phyloP scores from a whole-genome alignment of 2,329 filamentous ascomycete genomes.

The Epichloe bromicola region DNA sequence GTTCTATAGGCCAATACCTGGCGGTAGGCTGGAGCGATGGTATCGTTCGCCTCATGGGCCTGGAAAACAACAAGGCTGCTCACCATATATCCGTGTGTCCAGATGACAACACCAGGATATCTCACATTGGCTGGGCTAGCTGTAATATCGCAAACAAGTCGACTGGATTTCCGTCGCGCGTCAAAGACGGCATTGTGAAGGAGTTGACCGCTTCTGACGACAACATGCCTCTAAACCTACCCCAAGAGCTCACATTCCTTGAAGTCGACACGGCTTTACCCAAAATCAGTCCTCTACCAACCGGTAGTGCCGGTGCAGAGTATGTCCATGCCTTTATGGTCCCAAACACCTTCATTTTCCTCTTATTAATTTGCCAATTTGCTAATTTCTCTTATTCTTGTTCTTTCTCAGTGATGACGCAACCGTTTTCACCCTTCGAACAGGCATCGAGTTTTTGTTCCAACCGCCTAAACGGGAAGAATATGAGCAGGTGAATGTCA shows the following conservation, averaged over 20 bases:
- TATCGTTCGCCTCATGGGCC: constrained; percentile 59
- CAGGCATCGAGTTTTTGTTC: constrained; percentile 58
- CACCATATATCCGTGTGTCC: constrained; percentile 52
- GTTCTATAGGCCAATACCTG: constrained; percentile 52
- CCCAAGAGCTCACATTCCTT: constrained; percentile 57
- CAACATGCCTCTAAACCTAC: constrained; percentile 38
- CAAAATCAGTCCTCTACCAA: constrained; percentile 58
- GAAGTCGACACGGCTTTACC: constrained; percentile 67
- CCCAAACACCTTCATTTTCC: background rate
- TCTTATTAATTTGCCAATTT: constrained; percentile 6
- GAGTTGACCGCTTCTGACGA: constrained; percentile 6
- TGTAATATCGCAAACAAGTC: constrained; percentile 26
- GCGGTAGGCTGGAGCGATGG: constrained; percentile 79
- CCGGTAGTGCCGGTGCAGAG: constrained; percentile 47
- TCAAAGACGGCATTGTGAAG: constrained; percentile 7
- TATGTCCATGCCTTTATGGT: constrained; percentile 24
- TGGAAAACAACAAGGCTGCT: constrained; percentile 70
- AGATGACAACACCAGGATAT: constrained; percentile 28
- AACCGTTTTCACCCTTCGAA: constrained; percentile 54
- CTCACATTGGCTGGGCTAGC: constrained; percentile 41
- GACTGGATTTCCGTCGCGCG: constrained; percentile 1
- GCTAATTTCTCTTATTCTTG: constrained; percentile 5
- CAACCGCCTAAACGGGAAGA: constrained; percentile 48
- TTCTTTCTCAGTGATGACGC: constrained; percentile 31
- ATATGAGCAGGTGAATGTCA: constrained; percentile 64